phyloP scores from a whole-genome alignment of 2,329 filamentous ascomycete genomes.

The Scolecobasidium constrictum region DNA sequence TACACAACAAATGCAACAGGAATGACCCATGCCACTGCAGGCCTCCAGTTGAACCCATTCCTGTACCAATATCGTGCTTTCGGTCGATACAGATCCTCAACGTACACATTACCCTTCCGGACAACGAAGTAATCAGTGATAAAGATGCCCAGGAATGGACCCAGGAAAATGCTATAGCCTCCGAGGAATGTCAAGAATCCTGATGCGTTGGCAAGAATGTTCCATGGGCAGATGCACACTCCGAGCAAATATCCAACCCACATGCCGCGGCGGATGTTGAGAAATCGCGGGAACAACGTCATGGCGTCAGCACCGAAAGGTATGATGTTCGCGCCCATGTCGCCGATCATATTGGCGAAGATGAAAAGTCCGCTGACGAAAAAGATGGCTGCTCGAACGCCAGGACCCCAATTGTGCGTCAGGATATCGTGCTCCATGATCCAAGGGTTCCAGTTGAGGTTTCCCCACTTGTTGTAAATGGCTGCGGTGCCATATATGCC shows the following conservation, averaged over 20 bases:
- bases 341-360: constrained; percentile 16
- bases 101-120: constrained; percentile 10
- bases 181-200: constrained; percentile 15
- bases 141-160: constrained; percentile 14
- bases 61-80: constrained; percentile 4
- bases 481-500: constrained; percentile 16
- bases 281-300: constrained; percentile 25
- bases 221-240: constrained; percentile 15
- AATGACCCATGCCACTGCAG: constrained; percentile 14
- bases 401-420: constrained; percentile 15
- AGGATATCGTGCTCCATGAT: background rate
- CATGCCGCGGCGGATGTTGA: constrained; percentile 17
- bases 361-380: constrained; percentile 17
- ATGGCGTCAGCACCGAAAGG: constrained; percentile 28
- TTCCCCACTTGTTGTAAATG: constrained; percentile 14
- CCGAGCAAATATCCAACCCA: constrained; percentile 6
- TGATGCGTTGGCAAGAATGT: constrained; percentile 9
- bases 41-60: constrained; percentile 11
- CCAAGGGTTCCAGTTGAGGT: constrained; percentile 16
- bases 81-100: constrained; percentile 3
- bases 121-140: constrained; percentile 12
- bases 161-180: constrained; percentile 18
- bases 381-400: constrained; percentile 16
- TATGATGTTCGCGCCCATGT: constrained; percentile 18
- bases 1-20: background rate